Evolutionary conservation across 495 filamentous ascomycete genomes (phyloP).

Genomic region (Aspergillus biplanus): DNA sequence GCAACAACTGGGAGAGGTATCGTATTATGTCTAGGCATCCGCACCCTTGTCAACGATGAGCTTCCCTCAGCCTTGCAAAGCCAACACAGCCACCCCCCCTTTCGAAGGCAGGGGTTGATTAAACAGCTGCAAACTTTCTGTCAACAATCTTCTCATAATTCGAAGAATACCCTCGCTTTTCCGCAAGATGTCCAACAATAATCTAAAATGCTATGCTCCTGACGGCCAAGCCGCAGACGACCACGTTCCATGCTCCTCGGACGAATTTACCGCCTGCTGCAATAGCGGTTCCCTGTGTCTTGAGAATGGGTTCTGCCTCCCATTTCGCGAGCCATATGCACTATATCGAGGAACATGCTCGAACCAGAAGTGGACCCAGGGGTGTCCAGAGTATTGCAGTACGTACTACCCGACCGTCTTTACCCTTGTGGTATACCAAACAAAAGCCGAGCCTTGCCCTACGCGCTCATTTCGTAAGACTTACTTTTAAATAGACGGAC

Average conservation of each 20-base stretch:
- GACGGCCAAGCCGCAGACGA: background rate
- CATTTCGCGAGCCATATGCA: background rate
- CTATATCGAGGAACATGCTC: slow-evolving; percentile 3
- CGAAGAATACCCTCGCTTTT: too few species aligned
- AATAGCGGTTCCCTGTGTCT: background rate
- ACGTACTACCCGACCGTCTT: background rate
- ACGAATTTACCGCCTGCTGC: slow-evolving; percentile 5
- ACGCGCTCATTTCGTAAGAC: background rate
- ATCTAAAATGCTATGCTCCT: background rate
- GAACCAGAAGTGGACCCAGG: background rate
- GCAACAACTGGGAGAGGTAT: background rate
- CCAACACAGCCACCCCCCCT: too few species aligned
- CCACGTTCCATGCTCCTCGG: slow-evolving; percentile 11
- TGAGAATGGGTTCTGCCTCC: slow-evolving; percentile 4
- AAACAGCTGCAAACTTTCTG: too few species aligned
- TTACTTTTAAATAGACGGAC: background rate
- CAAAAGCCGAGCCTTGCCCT: background rate
- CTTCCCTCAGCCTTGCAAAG: background rate
- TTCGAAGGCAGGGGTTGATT: too few species aligned
- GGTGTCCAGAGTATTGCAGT: slow-evolving; percentile 11
- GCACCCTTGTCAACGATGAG: background rate
- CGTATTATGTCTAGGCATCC: background rate
- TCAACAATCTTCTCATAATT: too few species aligned
- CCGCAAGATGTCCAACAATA: background rate
- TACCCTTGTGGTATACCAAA: too few species aligned